Percentiles rank a stretch among this genome's conserved stretches.
Evolutionary conservation across 805 yeast species (phyloP).

Genomic region (Ogataea paradorogensis): DNA sequence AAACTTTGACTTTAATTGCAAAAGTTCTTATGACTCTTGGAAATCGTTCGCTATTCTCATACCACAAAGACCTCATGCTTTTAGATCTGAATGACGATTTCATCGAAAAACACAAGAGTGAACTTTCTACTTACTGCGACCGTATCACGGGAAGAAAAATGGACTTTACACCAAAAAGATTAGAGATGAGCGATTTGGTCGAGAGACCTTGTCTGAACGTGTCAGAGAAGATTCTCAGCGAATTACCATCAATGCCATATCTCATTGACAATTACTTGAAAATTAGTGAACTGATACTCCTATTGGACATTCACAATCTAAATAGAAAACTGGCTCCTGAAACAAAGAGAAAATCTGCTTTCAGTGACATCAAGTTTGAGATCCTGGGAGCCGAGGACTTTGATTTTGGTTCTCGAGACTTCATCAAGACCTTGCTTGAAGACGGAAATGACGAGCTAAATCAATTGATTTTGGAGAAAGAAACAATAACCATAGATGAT

Average conservation of each 20-base stretch:
- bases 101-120: conserved; percentile 52
- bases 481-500: conserved; percentile 23
- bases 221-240: conserved; percentile 49
- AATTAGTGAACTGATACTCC: conserved; percentile 53
- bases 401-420: conserved; percentile 60
- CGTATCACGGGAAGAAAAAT: conserved; percentile 66
- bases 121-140: conserved; percentile 67
- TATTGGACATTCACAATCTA: conserved; percentile 34
- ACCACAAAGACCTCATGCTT: conserved; percentile 82
- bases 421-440: conserved; percentile 44
- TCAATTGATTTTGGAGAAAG: conserved; percentile 19
- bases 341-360: conserved; percentile 18
- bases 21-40: conserved; percentile 78
- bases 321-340: conserved; percentile 19
- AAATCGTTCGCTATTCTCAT: conserved; percentile 66
- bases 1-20: conserved; percentile 79
- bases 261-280: conserved; percentile 64
- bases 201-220: conserved; percentile 57
- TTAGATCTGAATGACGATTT: conserved; percentile 63
- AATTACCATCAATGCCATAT: conserved; percentile 66
- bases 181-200: conserved; percentile 55
- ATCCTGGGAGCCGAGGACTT: conserved; percentile 47
- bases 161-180: conserved; percentile 54
- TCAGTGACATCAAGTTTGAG: conserved; percentile 33
- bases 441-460: conserved; percentile 28